Base-by-base conservation (phyloP, 495 filamentous ascomycete genomes). In the Lentithecium fluviatile region DNA sequence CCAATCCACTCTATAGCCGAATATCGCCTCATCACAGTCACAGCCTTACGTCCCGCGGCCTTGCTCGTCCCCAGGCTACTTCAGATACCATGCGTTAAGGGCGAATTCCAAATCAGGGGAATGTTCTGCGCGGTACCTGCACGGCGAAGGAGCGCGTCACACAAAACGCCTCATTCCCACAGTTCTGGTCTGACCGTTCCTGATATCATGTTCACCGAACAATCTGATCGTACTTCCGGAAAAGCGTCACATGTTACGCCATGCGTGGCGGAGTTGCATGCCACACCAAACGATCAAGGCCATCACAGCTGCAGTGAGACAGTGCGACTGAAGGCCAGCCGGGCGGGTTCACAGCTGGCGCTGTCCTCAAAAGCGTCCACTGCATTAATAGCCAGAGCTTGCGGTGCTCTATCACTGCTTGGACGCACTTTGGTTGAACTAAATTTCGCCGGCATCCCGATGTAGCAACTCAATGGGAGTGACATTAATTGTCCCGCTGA, bases 101-200 rank as follows among this genome's bases (percentile, higher is more conserved):
- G 11, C 26, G 32, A 49, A 48, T 38, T 58, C 19, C 43, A 58
- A 58, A 37, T 49, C 45, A 38, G 13, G 13, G 32, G 13, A 10
- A 26, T 34, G n/a, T 8, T 45, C 15, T 15, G 23, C 10, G 10
- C 42, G 42, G 42, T 46, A n/a, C 23, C 53, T 46, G 19, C 19
- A 17, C 29, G 26, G 26, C 58, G 15, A n/a, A 24, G 23, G 11
- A 23, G 13, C 11, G 24, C 36, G 58, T 54, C 25, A 54, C 58
- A 54, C 50, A 1, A 34, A 54, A 54, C 58, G 49, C 58, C 58
- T 54, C 58, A 52, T 53, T 61, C 13, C 49, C 58, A 21, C 58
- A 46, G 40, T 11, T n/a, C 45, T 37, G 58, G 43, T 34, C 43
- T 45, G 46, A 50, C 19, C 36, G 20, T n/a, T 20, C 12, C 29